These are phyloP conservation scores for Fusarium incarnatum DNA, from an alignment of 2,329 filamentous ascomycete species.

Conservation along the genomic window DNA sequence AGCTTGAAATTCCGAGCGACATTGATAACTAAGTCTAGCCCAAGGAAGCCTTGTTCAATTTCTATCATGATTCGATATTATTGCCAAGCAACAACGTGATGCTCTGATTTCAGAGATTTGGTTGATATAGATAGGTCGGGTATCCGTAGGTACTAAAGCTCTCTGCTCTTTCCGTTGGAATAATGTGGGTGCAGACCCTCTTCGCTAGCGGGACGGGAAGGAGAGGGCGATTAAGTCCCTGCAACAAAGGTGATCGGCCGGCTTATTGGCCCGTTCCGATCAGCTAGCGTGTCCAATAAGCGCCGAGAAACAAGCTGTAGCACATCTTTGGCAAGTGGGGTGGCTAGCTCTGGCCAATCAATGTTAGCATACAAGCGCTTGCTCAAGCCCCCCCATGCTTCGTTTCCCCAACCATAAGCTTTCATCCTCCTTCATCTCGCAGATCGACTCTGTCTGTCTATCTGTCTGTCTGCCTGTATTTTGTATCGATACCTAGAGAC, in stretches of 20 bases:
- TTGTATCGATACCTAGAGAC: not conserved
- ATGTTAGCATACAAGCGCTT: constrained; percentile 28
- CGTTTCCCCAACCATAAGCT: constrained; percentile 51
- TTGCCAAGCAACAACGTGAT: constrained; percentile 16
- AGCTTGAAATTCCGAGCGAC: constrained; percentile 10
- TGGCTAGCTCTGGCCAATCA: constrained; percentile 15
- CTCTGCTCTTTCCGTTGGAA: constrained; percentile 27
- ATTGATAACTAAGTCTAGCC: constrained; percentile 2
- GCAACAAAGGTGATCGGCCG: constrained; percentile 50
- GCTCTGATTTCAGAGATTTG: constrained; percentile 11
- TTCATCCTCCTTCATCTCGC: constrained; percentile 35
- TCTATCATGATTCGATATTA: constrained; percentile 20
- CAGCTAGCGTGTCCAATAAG: constrained; percentile 52
- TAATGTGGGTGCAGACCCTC: constrained; percentile 27
- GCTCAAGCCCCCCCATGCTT: constrained; percentile 39
- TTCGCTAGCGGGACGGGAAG: constrained; percentile 45
- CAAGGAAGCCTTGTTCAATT: constrained; percentile 1
- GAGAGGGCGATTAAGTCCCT: constrained; percentile 53
- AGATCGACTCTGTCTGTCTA: constrained; percentile 6
- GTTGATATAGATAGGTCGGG: constrained; percentile 19
- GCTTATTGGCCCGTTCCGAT: constrained; percentile 49
- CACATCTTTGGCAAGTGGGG: constrained; percentile 39
- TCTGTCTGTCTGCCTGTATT: not conserved
- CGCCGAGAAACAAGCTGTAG: constrained; percentile 47
- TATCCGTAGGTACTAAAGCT: constrained; percentile 9